A percentile compares a stretch with the other conserved stretches of the same genome.
Conservation (phyloP, 768 basidiomycete genomes). For the Suillus plorans region DNA sequence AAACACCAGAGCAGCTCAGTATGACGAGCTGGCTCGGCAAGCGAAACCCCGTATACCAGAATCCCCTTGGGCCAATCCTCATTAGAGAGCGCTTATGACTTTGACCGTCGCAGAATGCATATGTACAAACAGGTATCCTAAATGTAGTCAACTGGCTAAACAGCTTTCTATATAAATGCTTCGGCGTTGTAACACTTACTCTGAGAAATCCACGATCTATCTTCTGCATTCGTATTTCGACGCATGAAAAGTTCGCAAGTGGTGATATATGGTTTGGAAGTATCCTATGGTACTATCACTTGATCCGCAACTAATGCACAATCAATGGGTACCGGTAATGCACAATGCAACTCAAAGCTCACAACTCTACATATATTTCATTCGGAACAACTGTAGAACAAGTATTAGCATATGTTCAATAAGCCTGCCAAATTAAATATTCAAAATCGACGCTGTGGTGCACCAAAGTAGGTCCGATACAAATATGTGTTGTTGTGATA, state of each 20-base stretch:
- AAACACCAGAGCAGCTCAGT: constrained; percentile 48
- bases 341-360: too few relatives aligned
- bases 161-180: not conserved
- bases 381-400: too few relatives aligned
- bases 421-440: too few relatives aligned
- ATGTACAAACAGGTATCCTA: not conserved
- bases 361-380: too few relatives aligned
- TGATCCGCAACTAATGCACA: too few relatives aligned
- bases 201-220: not conserved
- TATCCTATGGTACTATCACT: not conserved
- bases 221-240: not conserved
- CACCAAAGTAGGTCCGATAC: too few relatives aligned
- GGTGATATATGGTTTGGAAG: not conserved
- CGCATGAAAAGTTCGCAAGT: not conserved
- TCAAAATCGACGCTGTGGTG: too few relatives aligned
- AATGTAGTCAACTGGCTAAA: not conserved
- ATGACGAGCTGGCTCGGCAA: constrained; percentile 40
- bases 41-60: constrained; percentile 21
- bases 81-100: not conserved
- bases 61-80: constrained; percentile 30
- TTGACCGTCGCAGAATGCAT: not conserved
- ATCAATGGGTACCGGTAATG: too few relatives aligned
- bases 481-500: too few relatives aligned
- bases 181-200: not conserved
- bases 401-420: too few relatives aligned